Percentiles rank a stretch among this genome's conserved stretches.
Evolutionary conservation across 495 filamentous ascomycete genomes (phyloP).

Genomic region (Cairneyella variabilis): DNA sequence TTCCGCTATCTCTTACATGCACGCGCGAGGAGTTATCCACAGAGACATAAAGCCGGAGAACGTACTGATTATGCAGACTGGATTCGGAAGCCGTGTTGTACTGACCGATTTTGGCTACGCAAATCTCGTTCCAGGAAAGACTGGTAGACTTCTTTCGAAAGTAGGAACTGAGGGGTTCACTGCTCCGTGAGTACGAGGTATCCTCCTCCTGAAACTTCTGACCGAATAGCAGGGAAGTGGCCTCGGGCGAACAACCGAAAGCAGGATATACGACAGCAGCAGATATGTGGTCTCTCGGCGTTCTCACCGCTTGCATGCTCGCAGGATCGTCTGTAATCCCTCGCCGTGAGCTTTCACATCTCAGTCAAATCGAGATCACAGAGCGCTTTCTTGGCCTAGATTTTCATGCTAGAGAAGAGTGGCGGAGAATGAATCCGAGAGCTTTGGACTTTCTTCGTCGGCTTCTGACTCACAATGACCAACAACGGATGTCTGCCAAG

Average conservation of each 20-base stretch:
- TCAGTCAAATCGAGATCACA: slow-evolving; percentile 30
- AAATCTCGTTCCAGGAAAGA: slow-evolving; percentile 27
- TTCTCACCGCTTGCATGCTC: slow-evolving; percentile 48
- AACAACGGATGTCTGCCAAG: slow-evolving; percentile 46
- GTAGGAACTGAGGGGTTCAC: slow-evolving; percentile 64
- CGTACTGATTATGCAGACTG: slow-evolving; percentile 69
- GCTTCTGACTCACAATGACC: slow-evolving; percentile 50
- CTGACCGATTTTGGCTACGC: slow-evolving; percentile 73
- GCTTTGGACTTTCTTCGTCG: slow-evolving; percentile 51
- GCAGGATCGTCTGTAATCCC: slow-evolving; percentile 36
- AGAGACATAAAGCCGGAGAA: slow-evolving; percentile 97
- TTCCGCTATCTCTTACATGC: slow-evolving; percentile 73
- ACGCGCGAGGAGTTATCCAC: slow-evolving; percentile 76
- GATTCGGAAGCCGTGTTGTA: slow-evolving; percentile 51
- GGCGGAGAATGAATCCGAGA: slow-evolving; percentile 35
- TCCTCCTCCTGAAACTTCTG: slow-evolving; percentile 24
- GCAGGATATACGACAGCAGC: slow-evolving; percentile 56
- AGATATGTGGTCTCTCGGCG: slow-evolving; percentile 63
- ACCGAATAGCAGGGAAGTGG: slow-evolving; percentile 42
- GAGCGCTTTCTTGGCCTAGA: slow-evolving; percentile 17
- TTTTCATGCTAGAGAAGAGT: slow-evolving; percentile 21
- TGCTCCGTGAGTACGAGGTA: slow-evolving; percentile 62
- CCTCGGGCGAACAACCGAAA: slow-evolving; percentile 19
- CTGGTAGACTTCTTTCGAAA: slow-evolving; percentile 53
- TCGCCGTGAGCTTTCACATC: slow-evolving; percentile 5